Evolutionary conservation across 192 early-diverging fungal species (phyloP).

Genomic region (Coemansia sp.): DNA sequence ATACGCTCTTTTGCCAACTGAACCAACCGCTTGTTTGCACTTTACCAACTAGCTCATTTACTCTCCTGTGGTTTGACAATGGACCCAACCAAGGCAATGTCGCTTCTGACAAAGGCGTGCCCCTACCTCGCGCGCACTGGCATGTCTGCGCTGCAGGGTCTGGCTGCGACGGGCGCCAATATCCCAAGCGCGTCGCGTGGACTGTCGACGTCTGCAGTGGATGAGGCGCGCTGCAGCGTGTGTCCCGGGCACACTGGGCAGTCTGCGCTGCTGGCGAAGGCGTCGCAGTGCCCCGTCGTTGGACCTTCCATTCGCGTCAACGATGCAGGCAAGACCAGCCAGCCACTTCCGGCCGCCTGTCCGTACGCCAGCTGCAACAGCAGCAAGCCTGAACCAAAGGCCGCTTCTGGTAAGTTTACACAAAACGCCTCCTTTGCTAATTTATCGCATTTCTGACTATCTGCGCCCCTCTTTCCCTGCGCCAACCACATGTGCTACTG

Average conservation of each 20-base stretch:
- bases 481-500: neutral
- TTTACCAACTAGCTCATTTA: neutral
- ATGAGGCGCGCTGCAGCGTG: constrained; percentile 46
- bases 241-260: constrained; percentile 54
- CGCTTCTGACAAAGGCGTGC: constrained; percentile 49
- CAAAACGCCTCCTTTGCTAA: neutral
- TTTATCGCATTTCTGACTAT: neutral
- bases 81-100: constrained; percentile 55
- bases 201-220: constrained; percentile 43
- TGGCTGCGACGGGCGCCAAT: constrained; percentile 15
- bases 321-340: constrained; percentile 19
- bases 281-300: constrained; percentile 51
- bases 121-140: constrained; percentile 54
- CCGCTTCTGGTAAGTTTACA: constrained; percentile 31
- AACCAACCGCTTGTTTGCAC: neutral
- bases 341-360: constrained; percentile 26
- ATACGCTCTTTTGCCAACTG: constrained; percentile 2
- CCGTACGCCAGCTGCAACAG: constrained; percentile 36
- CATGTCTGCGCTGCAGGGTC: constrained; percentile 41
- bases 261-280: constrained; percentile 55
- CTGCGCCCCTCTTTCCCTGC: constrained; percentile 1
- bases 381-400: neutral
- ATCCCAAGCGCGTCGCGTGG: constrained; percentile 19
- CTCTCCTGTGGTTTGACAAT: constrained; percentile 14
- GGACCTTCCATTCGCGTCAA: constrained; percentile 48